Conservation (phyloP, 306 rosid species). For the Amphicarpaea edgeworthii region DNA sequence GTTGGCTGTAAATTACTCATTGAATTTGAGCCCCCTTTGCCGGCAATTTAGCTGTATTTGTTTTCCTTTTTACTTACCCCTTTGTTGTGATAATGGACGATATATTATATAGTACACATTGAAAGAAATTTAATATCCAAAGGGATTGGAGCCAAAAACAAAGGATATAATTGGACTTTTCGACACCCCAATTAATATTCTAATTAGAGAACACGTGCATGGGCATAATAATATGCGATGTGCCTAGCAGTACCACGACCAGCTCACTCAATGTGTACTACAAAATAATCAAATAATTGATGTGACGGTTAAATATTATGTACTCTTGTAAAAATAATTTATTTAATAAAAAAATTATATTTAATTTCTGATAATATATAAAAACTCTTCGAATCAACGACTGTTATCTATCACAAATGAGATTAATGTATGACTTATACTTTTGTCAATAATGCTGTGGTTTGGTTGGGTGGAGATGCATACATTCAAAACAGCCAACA, state of each 20-base stretch:
- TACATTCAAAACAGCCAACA: neutral
- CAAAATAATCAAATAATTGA: no score
- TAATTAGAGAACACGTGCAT: constrained; percentile 16
- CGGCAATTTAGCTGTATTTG: constrained; percentile 63
- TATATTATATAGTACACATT: no score
- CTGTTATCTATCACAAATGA: no score
- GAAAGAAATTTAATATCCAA: constrained; percentile 10
- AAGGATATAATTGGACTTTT: constrained; percentile 18
- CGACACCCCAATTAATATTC: constrained; percentile 17
- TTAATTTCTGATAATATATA: no score
- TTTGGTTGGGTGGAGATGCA: neutral
- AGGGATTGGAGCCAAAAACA: constrained; percentile 2
- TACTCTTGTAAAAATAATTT: no score
- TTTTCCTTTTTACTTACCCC: neutral
- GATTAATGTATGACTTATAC: no score
- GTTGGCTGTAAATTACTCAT: neutral
- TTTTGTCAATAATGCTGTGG: constrained; percentile 10
- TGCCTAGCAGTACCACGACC: constrained; percentile 16
- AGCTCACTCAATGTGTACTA: neutral
- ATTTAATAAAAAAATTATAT: no score
- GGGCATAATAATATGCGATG: constrained; percentile 2
- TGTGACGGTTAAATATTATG: no score
- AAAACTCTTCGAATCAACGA: no score
- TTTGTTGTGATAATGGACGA: constrained; percentile 14
- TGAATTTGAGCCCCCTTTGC: constrained; percentile 54